Conservation (phyloP, 1,284 basidiomycete species). For the Ustilago cynodontis region DNA sequence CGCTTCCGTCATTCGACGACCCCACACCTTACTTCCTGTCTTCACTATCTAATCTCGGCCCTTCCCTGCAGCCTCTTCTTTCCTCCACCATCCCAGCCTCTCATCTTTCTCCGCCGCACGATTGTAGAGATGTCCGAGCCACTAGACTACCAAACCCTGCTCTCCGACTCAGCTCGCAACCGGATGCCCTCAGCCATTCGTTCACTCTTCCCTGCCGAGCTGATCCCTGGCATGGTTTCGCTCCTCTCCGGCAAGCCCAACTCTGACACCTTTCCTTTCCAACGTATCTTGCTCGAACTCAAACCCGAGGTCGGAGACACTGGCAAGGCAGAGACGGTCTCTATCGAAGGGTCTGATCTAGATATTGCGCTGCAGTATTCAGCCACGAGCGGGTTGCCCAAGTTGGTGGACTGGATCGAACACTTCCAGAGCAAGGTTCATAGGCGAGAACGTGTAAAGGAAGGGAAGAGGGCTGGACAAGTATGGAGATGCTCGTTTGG, state of each 20-base stretch:
- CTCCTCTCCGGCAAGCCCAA: conserved; percentile 81
- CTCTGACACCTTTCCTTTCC: conserved; percentile 86
- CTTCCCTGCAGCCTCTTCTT: neutral
- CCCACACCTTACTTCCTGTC: conserved; percentile 11
- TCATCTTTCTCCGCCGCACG: neutral
- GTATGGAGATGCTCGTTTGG: conserved; percentile 77
- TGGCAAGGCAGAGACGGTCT: conserved; percentile 51
- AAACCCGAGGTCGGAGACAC: conserved; percentile 64
- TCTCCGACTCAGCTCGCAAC: conserved; percentile 37
- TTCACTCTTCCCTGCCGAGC: conserved; percentile 81
- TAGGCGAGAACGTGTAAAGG: conserved; percentile 62
- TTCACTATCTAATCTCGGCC: neutral
- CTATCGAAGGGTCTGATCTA: conserved; percentile 67
- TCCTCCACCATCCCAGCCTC: neutral
- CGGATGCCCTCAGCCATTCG: conserved; percentile 71
- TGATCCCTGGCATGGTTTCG: conserved; percentile 84
- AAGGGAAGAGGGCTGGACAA: conserved; percentile 70
- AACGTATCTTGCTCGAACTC: conserved; percentile 76
- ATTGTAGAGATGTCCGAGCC: neutral
- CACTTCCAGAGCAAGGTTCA: conserved; percentile 75
- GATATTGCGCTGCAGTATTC: conserved; percentile 72
- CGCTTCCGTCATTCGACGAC: conserved; percentile 10
- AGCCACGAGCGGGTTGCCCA: conserved; percentile 79
- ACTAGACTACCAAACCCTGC: conserved; percentile 29
- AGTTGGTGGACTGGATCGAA: conserved; percentile 77